Base-by-base conservation (phyloP, 2,329 filamentous ascomycete species). In the Botrytis byssoidea region DNA sequence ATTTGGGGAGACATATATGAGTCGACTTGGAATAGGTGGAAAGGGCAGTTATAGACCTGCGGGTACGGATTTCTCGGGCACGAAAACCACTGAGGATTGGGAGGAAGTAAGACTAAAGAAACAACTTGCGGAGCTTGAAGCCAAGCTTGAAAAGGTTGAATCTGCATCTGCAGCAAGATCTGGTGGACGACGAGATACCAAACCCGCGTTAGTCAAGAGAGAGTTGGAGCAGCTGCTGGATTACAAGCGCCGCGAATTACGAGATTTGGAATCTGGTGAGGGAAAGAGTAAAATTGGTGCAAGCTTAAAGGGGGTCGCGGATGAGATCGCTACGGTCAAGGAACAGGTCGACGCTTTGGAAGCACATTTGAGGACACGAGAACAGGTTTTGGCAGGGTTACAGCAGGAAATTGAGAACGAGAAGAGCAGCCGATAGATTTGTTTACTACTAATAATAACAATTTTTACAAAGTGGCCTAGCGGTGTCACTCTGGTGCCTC, bases 1-100 rank as follows among this genome's bases (percentile, higher is more conserved):
- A 84, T 99, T 99, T 81, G 96, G 96, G 77, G 96, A 99, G 82
- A 93, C 97, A 76, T 99, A 98, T 83, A 89, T 99, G 73, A 97
- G 93, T 75, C 91, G 96, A 20, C 87, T 99, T 57, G 96, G 96
- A 12, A 86, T 91, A 9, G 89, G 90, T 32, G 89, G 90, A 70
- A 92, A 95, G 80, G 90, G 91, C 77, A 91, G 89, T 74, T 95
- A 96, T 84, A 91, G 93, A 81, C 89, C 92, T 14, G 86, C 91
- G 59, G 96, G 96, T 40, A 99, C 96, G 1, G 95, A 99, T 84
- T 98, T 98, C 82, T 92, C 90, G 74, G 87, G 88, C 55, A 92
- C 93, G 76, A 93, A 94, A 81, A 93, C 92, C 75, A 95, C 97
- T 40, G 90, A 91, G 79, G 96, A 99, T 82, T 98, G 96, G 94